phyloP scores from a whole-genome alignment of 2,329 filamentous ascomycete species.

The Plenodomus biglobosus region DNA sequence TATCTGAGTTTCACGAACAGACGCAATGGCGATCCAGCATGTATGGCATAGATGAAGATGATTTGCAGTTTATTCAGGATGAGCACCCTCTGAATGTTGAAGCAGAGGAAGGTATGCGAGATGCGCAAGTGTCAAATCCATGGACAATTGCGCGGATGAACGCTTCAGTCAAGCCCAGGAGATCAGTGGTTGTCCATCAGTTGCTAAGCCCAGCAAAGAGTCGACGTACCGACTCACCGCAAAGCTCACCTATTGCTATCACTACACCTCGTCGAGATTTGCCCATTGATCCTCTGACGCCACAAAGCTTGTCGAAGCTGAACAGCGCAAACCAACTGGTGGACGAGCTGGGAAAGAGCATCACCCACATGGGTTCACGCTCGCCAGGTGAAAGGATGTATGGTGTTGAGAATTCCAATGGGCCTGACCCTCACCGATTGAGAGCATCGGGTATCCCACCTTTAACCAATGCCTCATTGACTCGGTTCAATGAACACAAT shows the following conservation, averaged over 20 bases:
- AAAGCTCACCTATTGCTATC: slow-evolving; percentile 11
- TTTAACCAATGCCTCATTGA: neutral
- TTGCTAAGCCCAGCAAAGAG: slow-evolving; percentile 31
- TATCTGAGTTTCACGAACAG: neutral
- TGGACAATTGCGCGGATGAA: slow-evolving; percentile 56
- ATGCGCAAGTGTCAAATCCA: slow-evolving; percentile 48
- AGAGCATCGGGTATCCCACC: neutral
- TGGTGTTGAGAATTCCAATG: no score
- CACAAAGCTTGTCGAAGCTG: slow-evolving; percentile 14
- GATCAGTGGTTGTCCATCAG: slow-evolving; percentile 16
- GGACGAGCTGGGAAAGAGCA: slow-evolving; percentile 11
- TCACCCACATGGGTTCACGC: slow-evolving; percentile 2
- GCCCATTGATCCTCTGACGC: slow-evolving; percentile 16
- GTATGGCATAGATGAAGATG: slow-evolving; percentile 45
- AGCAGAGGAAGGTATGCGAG: slow-evolving; percentile 31
- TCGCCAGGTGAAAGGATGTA: neutral
- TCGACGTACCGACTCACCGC: neutral
- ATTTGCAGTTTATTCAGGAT: slow-evolving; percentile 28
- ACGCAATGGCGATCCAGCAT: slow-evolving; percentile 42
- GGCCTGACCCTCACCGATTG: no score
- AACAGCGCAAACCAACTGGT: slow-evolving; percentile 3
- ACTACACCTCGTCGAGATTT: slow-evolving; percentile 1
- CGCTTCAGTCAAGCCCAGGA: slow-evolving; percentile 23
- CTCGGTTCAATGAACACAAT: neutral
- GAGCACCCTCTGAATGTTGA: slow-evolving; percentile 15